Conservation (phyloP, 148 eudicot species). For the Chenopodium quinoa region DNA sequence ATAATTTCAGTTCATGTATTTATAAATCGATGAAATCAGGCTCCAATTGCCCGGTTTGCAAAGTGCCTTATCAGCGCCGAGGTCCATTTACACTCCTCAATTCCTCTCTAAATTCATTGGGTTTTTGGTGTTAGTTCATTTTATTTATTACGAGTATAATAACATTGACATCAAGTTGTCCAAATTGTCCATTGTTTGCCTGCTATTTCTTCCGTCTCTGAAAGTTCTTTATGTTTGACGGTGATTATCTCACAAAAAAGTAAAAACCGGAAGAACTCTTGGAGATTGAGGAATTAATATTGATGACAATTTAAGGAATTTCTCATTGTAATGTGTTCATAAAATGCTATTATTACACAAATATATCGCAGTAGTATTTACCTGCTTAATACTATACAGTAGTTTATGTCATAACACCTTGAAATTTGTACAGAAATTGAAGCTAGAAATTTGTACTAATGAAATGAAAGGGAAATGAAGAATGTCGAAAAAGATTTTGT, state of each 20-base stretch:
- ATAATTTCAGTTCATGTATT: conserved; percentile 58
- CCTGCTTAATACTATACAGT: neutral
- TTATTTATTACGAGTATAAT: neutral
- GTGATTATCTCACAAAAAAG: too few species aligned
- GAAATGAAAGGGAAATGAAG: too few species aligned
- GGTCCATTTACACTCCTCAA: conserved; percentile 30
- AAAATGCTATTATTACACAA: too few species aligned
- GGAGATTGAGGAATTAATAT: too few species aligned
- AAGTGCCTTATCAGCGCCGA: conserved; percentile 72
- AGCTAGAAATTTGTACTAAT: too few species aligned
- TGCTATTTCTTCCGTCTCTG: too few species aligned
- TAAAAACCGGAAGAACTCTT: too few species aligned
- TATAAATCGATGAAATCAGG: conserved; percentile 73
- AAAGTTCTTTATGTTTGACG: too few species aligned
- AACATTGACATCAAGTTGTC: neutral
- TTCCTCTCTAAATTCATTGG: neutral
- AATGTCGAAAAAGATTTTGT: too few species aligned
- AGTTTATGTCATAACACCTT: neutral
- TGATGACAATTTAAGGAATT: too few species aligned
- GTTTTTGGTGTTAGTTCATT: neutral
- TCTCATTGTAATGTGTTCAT: too few species aligned
- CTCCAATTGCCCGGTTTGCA: conserved; percentile 89
- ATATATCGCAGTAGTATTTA: neutral
- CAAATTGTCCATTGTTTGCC: neutral
- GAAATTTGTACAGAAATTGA: neutral